Conservation (phyloP, 805 yeast genomes). For the Starmerella vitae region DNA sequence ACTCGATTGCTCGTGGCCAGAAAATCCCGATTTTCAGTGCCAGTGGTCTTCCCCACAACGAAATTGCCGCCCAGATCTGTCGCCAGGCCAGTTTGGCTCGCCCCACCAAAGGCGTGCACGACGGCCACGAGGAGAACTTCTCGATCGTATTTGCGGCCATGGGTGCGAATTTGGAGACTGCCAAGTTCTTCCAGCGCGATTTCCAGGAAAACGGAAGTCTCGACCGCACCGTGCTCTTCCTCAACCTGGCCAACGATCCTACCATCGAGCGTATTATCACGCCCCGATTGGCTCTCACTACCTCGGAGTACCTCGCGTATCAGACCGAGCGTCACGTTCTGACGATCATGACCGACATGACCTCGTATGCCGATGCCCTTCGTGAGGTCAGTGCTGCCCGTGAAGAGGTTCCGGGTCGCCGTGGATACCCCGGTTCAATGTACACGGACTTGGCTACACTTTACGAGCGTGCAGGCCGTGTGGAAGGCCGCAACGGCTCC, state of each 20-base stretch:
- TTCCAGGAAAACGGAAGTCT: constrained; percentile 97
- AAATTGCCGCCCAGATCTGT: constrained; percentile 98
- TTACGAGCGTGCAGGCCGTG: constrained; percentile 99
- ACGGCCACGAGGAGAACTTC: constrained; percentile 99
- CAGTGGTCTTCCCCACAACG: constrained; percentile 98
- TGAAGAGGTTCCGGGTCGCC: constrained; percentile 99
- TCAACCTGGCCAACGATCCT: constrained; percentile 97
- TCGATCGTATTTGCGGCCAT: constrained; percentile 98
- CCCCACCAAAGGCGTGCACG: constrained; percentile 98
- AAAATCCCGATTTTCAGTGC: constrained; percentile 98
- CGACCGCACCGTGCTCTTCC: constrained; percentile 92
- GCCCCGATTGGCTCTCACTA: constrained; percentile 95
- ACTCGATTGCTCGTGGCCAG: constrained; percentile 99
- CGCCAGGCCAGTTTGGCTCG: constrained; percentile 99
- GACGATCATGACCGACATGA: constrained; percentile 97
- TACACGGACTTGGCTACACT: constrained; percentile 98
- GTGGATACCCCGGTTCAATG: constrained; percentile 99
- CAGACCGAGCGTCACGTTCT: constrained; percentile 98
- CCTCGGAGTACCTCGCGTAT: constrained; percentile 96
- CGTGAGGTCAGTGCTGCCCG: constrained; percentile 99
- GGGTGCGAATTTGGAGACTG: constrained; percentile 99
- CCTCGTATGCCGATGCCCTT: constrained; percentile 98
- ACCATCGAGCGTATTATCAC: constrained; percentile 99
- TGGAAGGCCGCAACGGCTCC: constrained; percentile 98
- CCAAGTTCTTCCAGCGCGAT: constrained; percentile 97